Conservation (phyloP, 202 grass and related monocot species). For the Setaria viridis region DNA sequence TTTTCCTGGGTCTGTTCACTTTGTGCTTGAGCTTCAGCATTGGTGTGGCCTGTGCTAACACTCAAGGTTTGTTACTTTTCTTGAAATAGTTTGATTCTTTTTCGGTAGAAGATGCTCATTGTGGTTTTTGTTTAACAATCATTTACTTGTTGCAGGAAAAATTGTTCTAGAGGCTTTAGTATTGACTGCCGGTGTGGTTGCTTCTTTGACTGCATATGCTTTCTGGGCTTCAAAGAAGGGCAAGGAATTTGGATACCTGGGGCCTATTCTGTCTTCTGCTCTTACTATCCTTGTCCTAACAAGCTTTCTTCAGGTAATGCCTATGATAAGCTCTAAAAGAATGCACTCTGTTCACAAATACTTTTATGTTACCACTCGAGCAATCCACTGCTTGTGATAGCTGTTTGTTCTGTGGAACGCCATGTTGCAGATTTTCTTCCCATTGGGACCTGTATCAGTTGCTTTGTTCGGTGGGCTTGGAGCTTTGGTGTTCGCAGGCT, state of each 20-base stretch:
- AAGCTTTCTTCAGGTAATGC: constrained; percentile 85
- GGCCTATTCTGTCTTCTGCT: constrained; percentile 74
- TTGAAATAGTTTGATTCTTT: constrained; percentile 3
- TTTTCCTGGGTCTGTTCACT: constrained; percentile 91
- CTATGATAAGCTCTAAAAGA: constrained; percentile 15
- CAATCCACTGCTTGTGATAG: constrained; percentile 11
- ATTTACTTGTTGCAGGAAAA: constrained; percentile 67
- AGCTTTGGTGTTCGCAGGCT: constrained; percentile 86
- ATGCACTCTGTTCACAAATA: not conserved
- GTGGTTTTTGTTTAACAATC: not conserved
- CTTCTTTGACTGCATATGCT: constrained; percentile 88
- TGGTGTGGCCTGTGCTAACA: constrained; percentile 96
- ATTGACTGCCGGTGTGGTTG: constrained; percentile 85
- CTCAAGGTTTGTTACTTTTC: constrained; percentile 65
- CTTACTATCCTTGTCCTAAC: constrained; percentile 80
- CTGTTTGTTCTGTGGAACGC: not conserved
- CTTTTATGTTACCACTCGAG: not conserved
- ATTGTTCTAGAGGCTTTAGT: constrained; percentile 98
- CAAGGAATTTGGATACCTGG: constrained; percentile 91
- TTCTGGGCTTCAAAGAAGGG: constrained; percentile 99
- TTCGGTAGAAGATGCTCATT: not conserved
- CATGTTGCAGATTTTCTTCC: constrained; percentile 86
- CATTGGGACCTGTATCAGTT: constrained; percentile 74
- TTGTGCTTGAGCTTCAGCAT: constrained; percentile 95
- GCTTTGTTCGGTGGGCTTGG: constrained; percentile 79